phyloP scores from a whole-genome alignment of 805 yeast species.

The Maudiozyma bulderi region DNA sequence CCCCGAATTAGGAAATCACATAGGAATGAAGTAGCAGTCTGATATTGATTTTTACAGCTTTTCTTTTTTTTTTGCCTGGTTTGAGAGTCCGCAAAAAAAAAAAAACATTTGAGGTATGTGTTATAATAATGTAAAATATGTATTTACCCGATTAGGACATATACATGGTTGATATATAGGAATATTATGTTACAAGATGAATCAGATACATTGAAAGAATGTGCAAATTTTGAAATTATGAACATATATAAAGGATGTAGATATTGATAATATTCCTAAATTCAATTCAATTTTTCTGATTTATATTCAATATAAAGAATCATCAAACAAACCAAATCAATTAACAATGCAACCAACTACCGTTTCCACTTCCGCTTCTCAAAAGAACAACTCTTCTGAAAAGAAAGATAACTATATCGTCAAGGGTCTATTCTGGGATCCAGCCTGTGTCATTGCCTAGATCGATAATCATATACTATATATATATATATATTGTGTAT shows the following conservation, averaged over 20 bases:
- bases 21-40: background rate
- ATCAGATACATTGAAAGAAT: too few relatives aligned
- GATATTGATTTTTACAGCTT: background rate
- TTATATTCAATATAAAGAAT: too few relatives aligned
- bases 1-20: too few relatives aligned
- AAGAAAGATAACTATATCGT: conserved; percentile 21
- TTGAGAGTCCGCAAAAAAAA: background rate
- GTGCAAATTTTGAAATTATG: too few relatives aligned
- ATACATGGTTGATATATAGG: conserved; percentile 5
- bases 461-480: background rate
- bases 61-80: background rate
- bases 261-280: too few relatives aligned
- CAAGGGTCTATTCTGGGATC: conserved; percentile 15
- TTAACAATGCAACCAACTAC: conserved; percentile 21
- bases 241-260: too few relatives aligned
- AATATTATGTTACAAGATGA: too few relatives aligned
- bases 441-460: conserved; percentile 22
- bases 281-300: too few relatives aligned
- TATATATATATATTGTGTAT: background rate
- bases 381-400: conserved; percentile 18
- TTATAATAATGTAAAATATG: background rate
- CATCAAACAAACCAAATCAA: too few relatives aligned
- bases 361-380: conserved; percentile 15
- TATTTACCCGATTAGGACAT: conserved; percentile 14
- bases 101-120: background rate